Conservation (phyloP, 169 alveolate genomes). For the Cyclospora cayetanensis region DNA sequence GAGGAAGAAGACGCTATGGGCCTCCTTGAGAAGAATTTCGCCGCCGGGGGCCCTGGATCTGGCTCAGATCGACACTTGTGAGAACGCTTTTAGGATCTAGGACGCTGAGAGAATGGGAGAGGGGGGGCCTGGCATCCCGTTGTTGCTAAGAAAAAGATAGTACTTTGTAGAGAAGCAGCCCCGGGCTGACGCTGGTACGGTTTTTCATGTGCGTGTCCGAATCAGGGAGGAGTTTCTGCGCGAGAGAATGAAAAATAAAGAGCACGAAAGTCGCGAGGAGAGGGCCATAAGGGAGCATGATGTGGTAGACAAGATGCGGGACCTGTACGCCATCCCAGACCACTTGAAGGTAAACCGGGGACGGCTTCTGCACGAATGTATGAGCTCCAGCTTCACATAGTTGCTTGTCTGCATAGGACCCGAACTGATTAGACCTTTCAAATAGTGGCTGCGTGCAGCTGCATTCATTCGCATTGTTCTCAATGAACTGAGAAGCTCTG, state of each 20-base stretch:
- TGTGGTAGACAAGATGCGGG: constrained; percentile 34
- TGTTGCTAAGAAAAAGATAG: neutral
- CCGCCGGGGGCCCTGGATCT: constrained; percentile 52
- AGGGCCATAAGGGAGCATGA: constrained; percentile 31
- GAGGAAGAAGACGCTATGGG: constrained; percentile 57
- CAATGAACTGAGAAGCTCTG: neutral
- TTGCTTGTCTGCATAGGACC: too few species aligned
- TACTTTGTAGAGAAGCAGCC: neutral
- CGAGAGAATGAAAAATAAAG: constrained; percentile 23
- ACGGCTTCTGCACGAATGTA: neutral
- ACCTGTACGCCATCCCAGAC: constrained; percentile 60
- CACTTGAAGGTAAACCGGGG: constrained; percentile 30
- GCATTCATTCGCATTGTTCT: neutral
- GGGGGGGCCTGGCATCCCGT: neutral
- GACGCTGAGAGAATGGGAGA: neutral
- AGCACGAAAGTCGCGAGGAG: constrained; percentile 46
- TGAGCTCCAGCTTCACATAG: neutral
- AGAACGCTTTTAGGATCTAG: neutral
- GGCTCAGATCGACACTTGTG: constrained; percentile 26
- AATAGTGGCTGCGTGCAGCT: too few species aligned
- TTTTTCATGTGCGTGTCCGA: neutral
- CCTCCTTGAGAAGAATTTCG: constrained; percentile 53
- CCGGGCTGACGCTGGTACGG: neutral
- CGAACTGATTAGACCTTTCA: too few species aligned
- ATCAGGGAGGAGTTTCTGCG: constrained; percentile 64